phyloP scores from a whole-genome alignment of 768 basidiomycete species.

The Lactifluus subvellereus region DNA sequence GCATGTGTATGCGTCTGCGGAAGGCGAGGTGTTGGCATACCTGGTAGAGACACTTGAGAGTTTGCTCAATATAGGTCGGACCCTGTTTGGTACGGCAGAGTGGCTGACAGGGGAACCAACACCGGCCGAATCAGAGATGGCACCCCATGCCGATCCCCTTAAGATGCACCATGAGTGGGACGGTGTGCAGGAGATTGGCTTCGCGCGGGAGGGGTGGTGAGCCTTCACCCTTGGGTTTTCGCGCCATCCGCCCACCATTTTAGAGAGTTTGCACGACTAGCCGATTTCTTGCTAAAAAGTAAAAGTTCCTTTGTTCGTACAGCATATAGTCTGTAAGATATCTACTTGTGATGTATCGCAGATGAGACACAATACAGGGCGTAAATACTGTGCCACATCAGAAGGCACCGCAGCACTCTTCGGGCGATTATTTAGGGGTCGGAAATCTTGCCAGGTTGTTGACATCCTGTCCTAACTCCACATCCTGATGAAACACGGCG shows the following conservation, averaged over 20 bases:
- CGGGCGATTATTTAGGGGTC: neutral
- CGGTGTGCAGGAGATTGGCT: neutral
- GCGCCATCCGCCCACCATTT: neutral
- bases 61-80: constrained; percentile 36
- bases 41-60: constrained; percentile 41
- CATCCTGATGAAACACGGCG: neutral
- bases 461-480: neutral
- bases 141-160: neutral
- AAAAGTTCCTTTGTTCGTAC: neutral
- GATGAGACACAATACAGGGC: neutral
- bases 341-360: no score
- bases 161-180: neutral
- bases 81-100: constrained; percentile 41
- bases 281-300: neutral
- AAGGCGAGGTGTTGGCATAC: constrained; percentile 38
- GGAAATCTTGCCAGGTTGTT: neutral
- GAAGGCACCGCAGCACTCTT: neutral
- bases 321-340: neutral
- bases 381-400: neutral
- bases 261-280: neutral
- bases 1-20: constrained; percentile 40
- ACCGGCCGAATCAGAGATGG: neutral
- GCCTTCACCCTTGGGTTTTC: neutral
- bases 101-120: constrained; percentile 34
- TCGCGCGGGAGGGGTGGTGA: neutral